These are phyloP conservation scores for Rhodotorula mucilaginosa DNA, from an alignment of 1,284 basidiomycete genomes.

Conservation along the genomic window DNA sequence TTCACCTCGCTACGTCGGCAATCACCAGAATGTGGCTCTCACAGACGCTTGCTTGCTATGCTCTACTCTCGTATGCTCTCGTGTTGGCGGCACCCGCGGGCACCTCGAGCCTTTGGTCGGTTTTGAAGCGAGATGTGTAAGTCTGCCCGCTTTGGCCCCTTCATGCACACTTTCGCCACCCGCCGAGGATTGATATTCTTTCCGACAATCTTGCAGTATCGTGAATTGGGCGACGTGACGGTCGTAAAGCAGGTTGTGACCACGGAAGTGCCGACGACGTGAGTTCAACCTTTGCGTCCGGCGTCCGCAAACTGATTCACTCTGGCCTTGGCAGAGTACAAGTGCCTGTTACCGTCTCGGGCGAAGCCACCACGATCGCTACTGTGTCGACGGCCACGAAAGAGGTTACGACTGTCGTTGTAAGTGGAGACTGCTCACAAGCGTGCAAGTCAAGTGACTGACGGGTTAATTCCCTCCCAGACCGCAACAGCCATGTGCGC, in stretches of 20 bases:
- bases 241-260: constrained; percentile 11
- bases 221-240: constrained; percentile 22
- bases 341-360: constrained; percentile 11
- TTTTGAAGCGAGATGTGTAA: constrained; percentile 16
- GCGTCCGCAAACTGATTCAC: too few relatives aligned
- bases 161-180: too few relatives aligned
- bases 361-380: constrained; percentile 5
- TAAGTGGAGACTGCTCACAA: background rate
- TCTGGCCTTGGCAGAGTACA: constrained; percentile 3
- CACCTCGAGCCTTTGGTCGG: too few relatives aligned
- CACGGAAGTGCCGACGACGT: constrained; percentile 17
- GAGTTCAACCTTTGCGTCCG: background rate
- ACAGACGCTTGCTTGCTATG: too few relatives aligned
- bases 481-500: constrained; percentile 22
- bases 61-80: background rate
- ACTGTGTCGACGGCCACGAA: background rate
- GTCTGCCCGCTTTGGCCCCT: background rate
- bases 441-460: fast-evolving
- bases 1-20: background rate
- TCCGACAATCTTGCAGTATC: background rate
- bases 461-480: background rate
- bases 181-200: fast-evolving
- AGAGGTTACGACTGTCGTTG: background rate
- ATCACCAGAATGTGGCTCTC: too few relatives aligned
- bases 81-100: background rate